Percentiles rank a stretch among this genome's conserved stretches.
Conservation (phyloP, 495 filamentous ascomycete species). For the Jackrogersella multiformis region DNA sequence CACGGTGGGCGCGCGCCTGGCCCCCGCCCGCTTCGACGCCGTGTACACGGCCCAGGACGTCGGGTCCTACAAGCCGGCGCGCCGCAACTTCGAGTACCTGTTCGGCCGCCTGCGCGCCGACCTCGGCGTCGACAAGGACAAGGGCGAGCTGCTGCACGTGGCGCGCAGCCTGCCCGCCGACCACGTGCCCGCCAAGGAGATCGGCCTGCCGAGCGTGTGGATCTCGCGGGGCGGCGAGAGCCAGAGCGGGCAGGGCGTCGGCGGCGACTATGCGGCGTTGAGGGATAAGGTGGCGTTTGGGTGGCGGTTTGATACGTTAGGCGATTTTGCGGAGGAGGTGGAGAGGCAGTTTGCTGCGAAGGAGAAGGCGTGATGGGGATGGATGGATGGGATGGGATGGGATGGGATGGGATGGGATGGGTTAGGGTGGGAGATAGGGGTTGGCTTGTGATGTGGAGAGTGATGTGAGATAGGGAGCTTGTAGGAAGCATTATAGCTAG, state of each 20-base stretch:
- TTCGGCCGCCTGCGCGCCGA: conserved; percentile 61
- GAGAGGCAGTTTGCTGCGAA: conserved; percentile 58
- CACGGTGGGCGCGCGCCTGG: conserved; percentile 59
- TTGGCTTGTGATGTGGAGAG: no score
- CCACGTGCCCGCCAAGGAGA: conserved; percentile 71
- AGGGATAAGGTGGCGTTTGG: conserved; percentile 54
- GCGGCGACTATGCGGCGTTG: conserved; percentile 51
- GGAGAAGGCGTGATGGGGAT: conserved; percentile 25
- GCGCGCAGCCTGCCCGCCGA: conserved; percentile 77
- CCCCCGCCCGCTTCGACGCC: conserved; percentile 65
- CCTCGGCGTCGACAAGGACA: conserved; percentile 62
- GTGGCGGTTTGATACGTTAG: conserved; percentile 68
- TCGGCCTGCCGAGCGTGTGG: conserved; percentile 73
- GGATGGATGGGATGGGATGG: conserved; percentile 1
- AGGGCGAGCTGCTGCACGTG: conserved; percentile 69
- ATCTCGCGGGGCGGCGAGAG: conserved; percentile 67
- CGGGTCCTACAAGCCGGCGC: conserved; percentile 77
- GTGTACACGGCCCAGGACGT: conserved; percentile 80
- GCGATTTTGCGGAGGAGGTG: conserved; percentile 76
- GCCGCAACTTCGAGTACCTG: conserved; percentile 73
- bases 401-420: not conserved
- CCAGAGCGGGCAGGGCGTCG: conserved; percentile 55
- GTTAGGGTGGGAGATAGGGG: not conserved
- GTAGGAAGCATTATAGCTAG: no score
- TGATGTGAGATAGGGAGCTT: not conserved